phyloP scores from a whole-genome alignment of 2,329 filamentous ascomycete genomes.

The Hypocrella siamensis region DNA sequence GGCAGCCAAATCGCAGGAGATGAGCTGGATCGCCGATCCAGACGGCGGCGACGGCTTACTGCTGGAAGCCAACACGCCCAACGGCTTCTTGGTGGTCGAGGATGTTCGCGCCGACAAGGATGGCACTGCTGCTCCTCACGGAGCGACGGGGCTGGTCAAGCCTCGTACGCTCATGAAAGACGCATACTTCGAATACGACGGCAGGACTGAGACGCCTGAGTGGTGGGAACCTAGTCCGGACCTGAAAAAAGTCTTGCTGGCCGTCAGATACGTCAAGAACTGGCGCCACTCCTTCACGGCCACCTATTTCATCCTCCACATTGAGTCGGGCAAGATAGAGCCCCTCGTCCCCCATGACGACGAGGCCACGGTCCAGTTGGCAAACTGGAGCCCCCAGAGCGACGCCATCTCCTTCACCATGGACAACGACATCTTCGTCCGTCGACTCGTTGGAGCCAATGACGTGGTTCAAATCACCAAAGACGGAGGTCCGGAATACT shows the following conservation, averaged over 20 bases:
- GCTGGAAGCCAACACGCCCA: constrained; percentile 53
- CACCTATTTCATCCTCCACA: constrained; percentile 84
- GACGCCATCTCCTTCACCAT: constrained; percentile 80
- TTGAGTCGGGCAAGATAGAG: constrained; percentile 60
- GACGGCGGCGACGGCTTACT: constrained; percentile 71
- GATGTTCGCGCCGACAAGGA: constrained; percentile 48
- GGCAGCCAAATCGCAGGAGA: constrained; percentile 44
- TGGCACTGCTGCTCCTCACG: constrained; percentile 16
- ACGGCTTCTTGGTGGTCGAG: constrained; percentile 72
- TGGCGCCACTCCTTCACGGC: constrained; percentile 86
- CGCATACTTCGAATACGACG: constrained; percentile 43
- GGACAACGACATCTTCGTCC: constrained; percentile 79
- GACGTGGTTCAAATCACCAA: constrained; percentile 59
- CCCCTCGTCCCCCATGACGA: constrained; percentile 58
- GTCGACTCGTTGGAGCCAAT: constrained; percentile 38
- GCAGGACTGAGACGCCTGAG: constrained; percentile 36
- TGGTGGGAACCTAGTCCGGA: constrained; percentile 65
- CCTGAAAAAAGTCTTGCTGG: constrained; percentile 73
- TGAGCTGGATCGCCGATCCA: constrained; percentile 63
- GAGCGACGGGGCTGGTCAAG: constrained; percentile 19
- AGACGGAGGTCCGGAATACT: constrained; percentile 76
- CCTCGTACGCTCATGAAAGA: constrained; percentile 64
- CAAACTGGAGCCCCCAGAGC: constrained; percentile 76
- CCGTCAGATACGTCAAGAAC: constrained; percentile 55
- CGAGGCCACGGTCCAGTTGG: constrained; percentile 59